A percentile compares a stretch with the other conserved stretches of the same genome.
phyloP scores from a whole-genome alignment of 441 rosid species.

The Bruguiera hainesii region DNA sequence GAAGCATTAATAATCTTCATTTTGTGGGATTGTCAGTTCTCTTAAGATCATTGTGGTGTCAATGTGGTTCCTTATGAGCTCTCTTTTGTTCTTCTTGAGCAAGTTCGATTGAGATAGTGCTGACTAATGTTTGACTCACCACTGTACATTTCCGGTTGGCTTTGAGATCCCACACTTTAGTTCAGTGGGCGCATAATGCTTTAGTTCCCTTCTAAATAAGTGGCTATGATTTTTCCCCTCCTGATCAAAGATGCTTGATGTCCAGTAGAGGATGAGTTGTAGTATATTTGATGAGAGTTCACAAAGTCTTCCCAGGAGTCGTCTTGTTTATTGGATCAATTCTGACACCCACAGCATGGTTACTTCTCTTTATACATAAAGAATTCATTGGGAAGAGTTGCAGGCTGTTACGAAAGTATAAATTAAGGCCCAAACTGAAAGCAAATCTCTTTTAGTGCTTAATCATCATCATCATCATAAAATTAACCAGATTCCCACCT shows the following conservation, averaged over 20 bases:
- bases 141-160: not conserved
- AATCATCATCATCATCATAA: conserved; percentile 26
- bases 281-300: conserved; percentile 17
- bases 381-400: conserved; percentile 31
- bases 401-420: conserved; percentile 28
- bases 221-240: too few species aligned
- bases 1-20: too few species aligned
- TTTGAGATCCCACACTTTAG: conserved; percentile 1
- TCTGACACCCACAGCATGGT: conserved; percentile 19
- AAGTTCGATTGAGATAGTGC: conserved; percentile 6
- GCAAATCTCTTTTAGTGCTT: conserved; percentile 30
- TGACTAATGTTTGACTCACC: not conserved
- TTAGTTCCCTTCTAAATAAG: conserved; percentile 9
- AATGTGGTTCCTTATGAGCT: not conserved
- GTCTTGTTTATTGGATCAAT: conserved; percentile 12
- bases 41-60: not conserved
- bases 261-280: conserved; percentile 24
- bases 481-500: conserved; percentile 25
- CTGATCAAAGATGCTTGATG: too few species aligned
- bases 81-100: not conserved
- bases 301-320: conserved; percentile 9
- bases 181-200: conserved; percentile 9
- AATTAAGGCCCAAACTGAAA: conserved; percentile 26
- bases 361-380: conserved; percentile 18
- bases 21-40: too few species aligned